Base-by-base conservation (phyloP, 116 monocot species). In the Trichopus zeylanicus region DNA sequence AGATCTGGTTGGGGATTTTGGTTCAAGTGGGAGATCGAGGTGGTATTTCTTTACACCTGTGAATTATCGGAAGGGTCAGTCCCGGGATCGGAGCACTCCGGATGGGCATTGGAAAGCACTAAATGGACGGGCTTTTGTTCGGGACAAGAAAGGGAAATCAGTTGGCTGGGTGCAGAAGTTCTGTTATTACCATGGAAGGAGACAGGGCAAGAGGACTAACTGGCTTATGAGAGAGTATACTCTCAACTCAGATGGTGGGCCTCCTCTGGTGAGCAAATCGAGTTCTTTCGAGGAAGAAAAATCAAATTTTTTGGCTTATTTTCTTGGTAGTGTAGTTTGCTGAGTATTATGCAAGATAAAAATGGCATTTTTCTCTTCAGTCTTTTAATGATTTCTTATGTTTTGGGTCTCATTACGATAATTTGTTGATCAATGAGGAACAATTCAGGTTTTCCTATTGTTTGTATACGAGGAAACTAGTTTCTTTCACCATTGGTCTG, bases 181-280 rank as follows among this genome's bases (percentile, higher is more conserved):
- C 8, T 16, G 42, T 1, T 42, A 42, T 42, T 42, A 42, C 42
- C 42, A n/a, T 42, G 18, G 42, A n/a, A n/a, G n/a, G 12, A 42
- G n/a, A 0, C 18, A n/a, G 16, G 16, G 0, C n/a, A n/a, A 0
- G 12, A 42, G 42, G 42, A 13, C 42, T 42, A 42, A 42, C 13
- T 42, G 42, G 42, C 13, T 42, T n/a, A 42, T 42, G 42, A 42
- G n/a, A n/a, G 42, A 42, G n/a, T 42, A 42, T n/a, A 42, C 42
- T 3, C n/a, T n/a, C n/a, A 13, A 16, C 15, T 37, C 15, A 16
- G 13, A 13, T 42, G 13, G 3, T 42, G 8, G 0, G 2, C 16
- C 16, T 2, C 42, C 13, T 16, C 13, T 16, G 13, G 42, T 42
- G 13, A 42, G 42, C 18, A 18, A 0, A 42, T 1, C n/a, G n/a